Evolutionary conservation across 75 land plant species (phyloP), one percentile per base, ranked within the genome.

Genomic region (Chamaecyparis obtusa): DNA sequence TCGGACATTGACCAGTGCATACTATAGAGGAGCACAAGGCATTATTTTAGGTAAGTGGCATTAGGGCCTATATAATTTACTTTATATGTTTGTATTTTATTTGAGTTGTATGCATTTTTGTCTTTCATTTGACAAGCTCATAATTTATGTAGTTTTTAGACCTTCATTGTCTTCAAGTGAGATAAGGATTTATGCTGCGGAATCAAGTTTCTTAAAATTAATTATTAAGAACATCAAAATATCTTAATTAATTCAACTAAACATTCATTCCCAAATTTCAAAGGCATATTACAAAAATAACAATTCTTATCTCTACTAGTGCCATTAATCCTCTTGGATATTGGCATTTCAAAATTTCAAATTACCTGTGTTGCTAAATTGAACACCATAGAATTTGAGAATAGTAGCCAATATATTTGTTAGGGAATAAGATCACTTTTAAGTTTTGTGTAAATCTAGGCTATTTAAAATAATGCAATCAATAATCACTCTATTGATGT

Each of bases 11-110:
- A 95, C 93, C 43, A 95, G 90, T 83, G 93, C 98, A 67, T 96
- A 96, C 88, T 96, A 96, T 84, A 88, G 98, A 89, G 94, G 95
- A 37, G 98, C 98, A 48, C 97, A 95, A 87, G 98, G 98, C 15
- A 87, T 96, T 57, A 96, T 96, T 75, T 90, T 96, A 75, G 96
- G 97, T 95, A 94, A 81, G 83, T 86, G 24, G 83, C 39, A 39
- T 81, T 27, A 33, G 32, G 13, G 30, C 9, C 30, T 71, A 5
- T 71, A 71, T 71, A 27, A 71, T n/a, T 71, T 9, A n/a, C 33
- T 69, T 69, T 69, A 69, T 69, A 69, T 71, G 35, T 71, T 71
- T 71, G 11, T 71, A 10, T 30, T 71, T 71, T 30, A 27, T 8
- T 71, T 27, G 75, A 13, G 33, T 30, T 71, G 10, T 71, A n/a